Conservation (phyloP, 2,329 filamentous ascomycete species). For the Pseudogymnoascus sp. region DNA sequence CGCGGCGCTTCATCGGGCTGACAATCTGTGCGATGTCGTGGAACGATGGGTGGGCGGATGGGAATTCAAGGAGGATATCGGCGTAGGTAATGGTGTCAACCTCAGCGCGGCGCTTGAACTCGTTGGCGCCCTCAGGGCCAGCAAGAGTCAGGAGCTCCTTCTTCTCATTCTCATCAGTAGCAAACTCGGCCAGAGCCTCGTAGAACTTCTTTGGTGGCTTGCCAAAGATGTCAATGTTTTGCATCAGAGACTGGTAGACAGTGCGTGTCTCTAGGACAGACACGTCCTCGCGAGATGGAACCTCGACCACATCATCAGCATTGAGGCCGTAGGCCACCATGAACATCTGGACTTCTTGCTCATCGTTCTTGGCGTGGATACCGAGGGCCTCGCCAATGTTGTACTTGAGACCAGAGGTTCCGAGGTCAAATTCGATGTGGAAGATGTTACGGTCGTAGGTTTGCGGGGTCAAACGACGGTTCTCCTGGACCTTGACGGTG, state of each 20-base stretch:
- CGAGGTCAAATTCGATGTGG: slow-evolving; percentile 98
- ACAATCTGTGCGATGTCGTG: slow-evolving; percentile 83
- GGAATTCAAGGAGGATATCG: slow-evolving; percentile 82
- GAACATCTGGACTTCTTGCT: slow-evolving; percentile 68
- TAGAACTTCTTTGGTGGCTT: slow-evolving; percentile 98
- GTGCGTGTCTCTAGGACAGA: slow-evolving; percentile 75
- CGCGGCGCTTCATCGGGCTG: slow-evolving; percentile 83
- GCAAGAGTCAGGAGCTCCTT: slow-evolving; percentile 68
- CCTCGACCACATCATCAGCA: slow-evolving; percentile 77
- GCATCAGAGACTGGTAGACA: slow-evolving; percentile 79
- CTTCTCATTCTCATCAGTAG: slow-evolving; percentile 73
- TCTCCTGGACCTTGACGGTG: slow-evolving; percentile 87
- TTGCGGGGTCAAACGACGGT: slow-evolving; percentile 77
- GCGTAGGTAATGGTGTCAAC: slow-evolving; percentile 87
- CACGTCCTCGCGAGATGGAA: slow-evolving; percentile 73
- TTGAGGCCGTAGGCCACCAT: slow-evolving; percentile 85
- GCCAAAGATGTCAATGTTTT: slow-evolving; percentile 95
- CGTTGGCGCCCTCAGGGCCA: slow-evolving; percentile 68
- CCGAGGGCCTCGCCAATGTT: slow-evolving; percentile 96
- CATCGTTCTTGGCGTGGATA: slow-evolving; percentile 91
- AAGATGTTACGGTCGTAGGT: slow-evolving; percentile 98
- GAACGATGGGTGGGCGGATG: slow-evolving; percentile 79
- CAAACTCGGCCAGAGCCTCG: slow-evolving; percentile 80
- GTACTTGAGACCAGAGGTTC: slow-evolving; percentile 83
- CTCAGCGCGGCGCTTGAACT: slow-evolving; percentile 88